Evolutionary conservation across 148 eudicot genomes (phyloP), one percentile per base, ranked within the genome.

Genomic region (Bassia scoparia): DNA sequence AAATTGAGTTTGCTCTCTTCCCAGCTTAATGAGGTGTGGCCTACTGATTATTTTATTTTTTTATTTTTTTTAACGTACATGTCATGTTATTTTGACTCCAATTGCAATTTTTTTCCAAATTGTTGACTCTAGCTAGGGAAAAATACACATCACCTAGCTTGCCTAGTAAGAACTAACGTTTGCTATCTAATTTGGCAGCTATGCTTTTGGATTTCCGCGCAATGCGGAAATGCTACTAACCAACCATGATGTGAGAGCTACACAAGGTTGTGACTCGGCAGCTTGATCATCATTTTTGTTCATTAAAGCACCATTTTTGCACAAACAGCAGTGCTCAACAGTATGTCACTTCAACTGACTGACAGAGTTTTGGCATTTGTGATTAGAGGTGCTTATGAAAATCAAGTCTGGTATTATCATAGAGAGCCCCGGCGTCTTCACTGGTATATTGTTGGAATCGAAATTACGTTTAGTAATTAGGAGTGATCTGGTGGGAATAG

Each of bases 1-100:
- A 92, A 80, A 92, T 92, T 64, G 97, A 92, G 78, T 74, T 92
- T 48, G 92, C 92, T 10, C 85, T 89, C 73, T 86, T 89, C 55
- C 92, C 90, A 18, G 77, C 78, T 71, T 50, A 76, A 77, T 85
- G 82, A 83, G 80, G 87, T 85, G 55, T 72, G 78, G 78, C 50
- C 46, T 30, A 53, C 31, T 18, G 7, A 68, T 27, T 54, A 27
- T 21, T 38, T 17, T 12, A 29, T 54, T 38, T 21, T 38, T 17
- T 12, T 31, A 24, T 34, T 33, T 11, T 48, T n/a, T 26, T 6
- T 35, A 2, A n/a, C 60, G n/a, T n/a, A n/a, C n/a, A n/a, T 13
- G 17, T 48, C 52, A 37, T 37, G 43, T 41, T 41, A 11, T 41
- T 41, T 6, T 41, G 8, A 41, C 46, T 41, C 46, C 46, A 41